These are phyloP conservation scores for Candida tammaniensis DNA, from an alignment of 805 yeast genomes.

Conservation along the genomic window DNA sequence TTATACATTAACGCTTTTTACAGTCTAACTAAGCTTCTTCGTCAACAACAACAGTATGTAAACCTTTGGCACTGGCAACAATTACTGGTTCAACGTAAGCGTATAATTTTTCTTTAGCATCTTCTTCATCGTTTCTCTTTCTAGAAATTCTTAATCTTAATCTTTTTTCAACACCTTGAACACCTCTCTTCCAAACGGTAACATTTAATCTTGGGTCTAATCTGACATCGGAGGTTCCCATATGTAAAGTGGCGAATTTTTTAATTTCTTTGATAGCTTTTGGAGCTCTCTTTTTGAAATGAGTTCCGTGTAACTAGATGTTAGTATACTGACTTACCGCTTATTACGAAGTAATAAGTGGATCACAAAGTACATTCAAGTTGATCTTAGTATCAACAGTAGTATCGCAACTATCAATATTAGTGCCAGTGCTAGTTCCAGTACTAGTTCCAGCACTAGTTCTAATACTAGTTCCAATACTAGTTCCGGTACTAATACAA, in stretches of 20 bases:
- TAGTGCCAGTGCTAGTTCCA: neutral
- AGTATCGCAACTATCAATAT: slow-evolving; percentile 32
- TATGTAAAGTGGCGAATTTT: slow-evolving; percentile 97
- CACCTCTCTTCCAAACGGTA: slow-evolving; percentile 99
- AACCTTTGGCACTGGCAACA: slow-evolving; percentile 95
- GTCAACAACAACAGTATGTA: slow-evolving; percentile 88
- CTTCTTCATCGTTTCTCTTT: slow-evolving; percentile 99
- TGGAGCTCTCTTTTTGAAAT: slow-evolving; percentile 99
- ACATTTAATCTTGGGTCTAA: slow-evolving; percentile 98
- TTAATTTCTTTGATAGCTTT: slow-evolving; percentile 99
- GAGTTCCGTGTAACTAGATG: slow-evolving; percentile 87
- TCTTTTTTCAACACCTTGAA: slow-evolving; percentile 98
- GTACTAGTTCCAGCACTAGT: slow-evolving; percentile 2
- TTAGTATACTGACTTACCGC: no score
- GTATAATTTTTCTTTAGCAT: slow-evolving; percentile 96
- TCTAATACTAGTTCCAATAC: no score
- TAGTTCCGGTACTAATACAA: no score
- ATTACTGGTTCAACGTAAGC: slow-evolving; percentile 96
- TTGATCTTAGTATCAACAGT: slow-evolving; percentile 37
- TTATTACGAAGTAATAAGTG: no score
- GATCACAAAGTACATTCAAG: no score
- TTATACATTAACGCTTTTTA: slow-evolving; percentile 14
- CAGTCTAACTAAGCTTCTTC: slow-evolving; percentile 58
- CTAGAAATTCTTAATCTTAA: slow-evolving; percentile 97
- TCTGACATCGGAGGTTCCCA: slow-evolving; percentile 99